Conservation (phyloP, 1,284 basidiomycete genomes). For the Laetiporus sulphureus region DNA sequence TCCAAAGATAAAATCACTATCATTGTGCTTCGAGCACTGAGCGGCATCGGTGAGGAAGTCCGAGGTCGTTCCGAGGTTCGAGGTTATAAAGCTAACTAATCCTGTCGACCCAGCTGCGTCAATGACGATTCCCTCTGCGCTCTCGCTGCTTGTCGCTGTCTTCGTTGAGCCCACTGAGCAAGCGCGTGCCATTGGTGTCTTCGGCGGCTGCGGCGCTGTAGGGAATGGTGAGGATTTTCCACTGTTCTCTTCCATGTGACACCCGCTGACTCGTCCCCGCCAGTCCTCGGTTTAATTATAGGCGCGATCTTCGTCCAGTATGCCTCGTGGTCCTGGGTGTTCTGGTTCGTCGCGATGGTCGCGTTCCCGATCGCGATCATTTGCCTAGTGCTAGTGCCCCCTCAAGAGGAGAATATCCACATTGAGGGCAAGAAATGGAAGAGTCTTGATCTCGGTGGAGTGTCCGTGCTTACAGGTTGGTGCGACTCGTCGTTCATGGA, state of each 20-base stretch:
- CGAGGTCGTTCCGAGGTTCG: neutral
- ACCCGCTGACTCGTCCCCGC: neutral
- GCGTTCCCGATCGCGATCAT: slow-evolving; percentile 29
- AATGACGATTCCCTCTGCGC: slow-evolving; percentile 41
- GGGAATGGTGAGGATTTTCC: slow-evolving; percentile 31
- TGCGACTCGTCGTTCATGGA: neutral
- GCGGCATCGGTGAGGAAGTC: slow-evolving; percentile 29
- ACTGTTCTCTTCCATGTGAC: neutral
- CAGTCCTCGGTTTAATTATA: slow-evolving; percentile 36
- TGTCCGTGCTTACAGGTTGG: slow-evolving; percentile 33
- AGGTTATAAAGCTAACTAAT: neutral
- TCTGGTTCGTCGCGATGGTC: slow-evolving; percentile 36
- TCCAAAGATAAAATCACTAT: slow-evolving; percentile 33
- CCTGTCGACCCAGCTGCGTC: slow-evolving; percentile 26
- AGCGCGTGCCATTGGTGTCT: slow-evolving; percentile 37
- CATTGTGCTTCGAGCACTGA: slow-evolving; percentile 37
- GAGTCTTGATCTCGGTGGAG: slow-evolving; percentile 34
- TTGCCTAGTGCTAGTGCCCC: slow-evolving; percentile 30
- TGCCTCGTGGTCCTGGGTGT: slow-evolving; percentile 38
- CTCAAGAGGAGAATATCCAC: slow-evolving; percentile 13
- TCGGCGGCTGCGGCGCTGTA: slow-evolving; percentile 38
- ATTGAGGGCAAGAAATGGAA: slow-evolving; percentile 19
- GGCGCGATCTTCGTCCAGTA: slow-evolving; percentile 37
- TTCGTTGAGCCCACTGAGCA: slow-evolving; percentile 40
- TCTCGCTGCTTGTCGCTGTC: slow-evolving; percentile 37